Base-by-base conservation (phyloP, 2,329 filamentous ascomycete genomes). In the Colletotrichum melonis region DNA sequence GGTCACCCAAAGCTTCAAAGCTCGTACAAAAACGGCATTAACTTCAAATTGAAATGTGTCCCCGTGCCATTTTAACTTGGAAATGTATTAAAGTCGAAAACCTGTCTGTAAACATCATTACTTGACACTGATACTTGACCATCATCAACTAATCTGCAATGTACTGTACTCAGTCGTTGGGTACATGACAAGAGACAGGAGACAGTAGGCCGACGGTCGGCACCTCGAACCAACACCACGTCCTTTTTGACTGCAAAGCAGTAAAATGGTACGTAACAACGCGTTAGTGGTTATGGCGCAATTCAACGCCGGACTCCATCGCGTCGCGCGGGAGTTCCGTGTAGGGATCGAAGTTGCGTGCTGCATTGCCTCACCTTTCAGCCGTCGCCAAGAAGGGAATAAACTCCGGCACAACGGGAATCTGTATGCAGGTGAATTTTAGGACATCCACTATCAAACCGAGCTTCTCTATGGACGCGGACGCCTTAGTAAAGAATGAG, bases 271-370 rank as follows among this genome's bases (percentile, higher is more conserved):
- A 72, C 69, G 49, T 71, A 67, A 72, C 22, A 35, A 11, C 3
- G 26, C n/a, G 2, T 38, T 38, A 3, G 26, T 30, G 16, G 12
- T 7, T 28, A 72, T 72, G 69, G 57, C 35, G 69, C 56, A 58
- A 72, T 72, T 22, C 16, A 49, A 16, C n/a, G 11, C 22, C n/a
- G 22, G 46, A 28, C 56, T 49, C 69, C 56, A n/a, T 35, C 30
- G 32, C 32, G 32, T 1, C 32, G 32, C 2, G 26, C 63, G 49
- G 69, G 26, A 49, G 4, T 28, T 63, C 42, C 57, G 69, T 35
- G 32, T 32, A 67, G 19, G 49, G 22, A n/a, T 49, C 63, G 57
- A 28, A 57, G 63, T 62, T 67, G 63, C 63, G 56, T 63, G 57
- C 56, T 58, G 30, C n/a, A 58, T 9, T 4, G 28, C 56, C 6